Evolutionary conservation across 208 protist genomes (phyloP).

Genomic region (Strigomonas culicis): DNA sequence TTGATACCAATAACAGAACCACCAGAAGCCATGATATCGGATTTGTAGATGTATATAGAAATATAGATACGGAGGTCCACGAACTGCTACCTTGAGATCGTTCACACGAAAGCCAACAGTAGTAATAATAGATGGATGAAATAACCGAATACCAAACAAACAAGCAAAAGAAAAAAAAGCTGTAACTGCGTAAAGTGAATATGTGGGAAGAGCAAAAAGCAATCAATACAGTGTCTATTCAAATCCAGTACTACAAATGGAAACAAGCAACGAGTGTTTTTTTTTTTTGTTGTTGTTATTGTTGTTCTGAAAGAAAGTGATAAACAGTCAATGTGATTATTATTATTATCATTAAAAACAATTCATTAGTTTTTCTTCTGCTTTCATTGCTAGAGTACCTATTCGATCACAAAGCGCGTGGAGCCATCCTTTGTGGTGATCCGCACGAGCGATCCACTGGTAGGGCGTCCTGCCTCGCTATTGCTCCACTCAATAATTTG

Average conservation of each 20-base stretch:
- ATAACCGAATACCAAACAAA: too few species aligned
- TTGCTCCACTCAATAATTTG: slow-evolving; percentile 48
- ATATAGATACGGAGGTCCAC: not conserved
- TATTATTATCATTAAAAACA: not conserved
- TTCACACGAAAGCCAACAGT: not conserved
- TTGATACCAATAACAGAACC: slow-evolving; percentile 96
- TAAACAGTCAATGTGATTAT: not conserved
- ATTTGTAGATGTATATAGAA: too few species aligned
- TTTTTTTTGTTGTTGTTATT: not conserved
- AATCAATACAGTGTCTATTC: not conserved
- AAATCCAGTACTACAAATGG: not conserved
- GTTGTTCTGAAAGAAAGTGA: not conserved
- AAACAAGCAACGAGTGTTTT: not conserved
- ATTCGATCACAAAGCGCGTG: slow-evolving; percentile 13
- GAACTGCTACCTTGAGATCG: not conserved
- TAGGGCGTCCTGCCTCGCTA: slow-evolving; percentile 16
- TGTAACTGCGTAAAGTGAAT: slow-evolving; percentile 3
- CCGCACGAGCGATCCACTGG: slow-evolving; percentile 35
- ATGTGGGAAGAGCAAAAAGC: not conserved
- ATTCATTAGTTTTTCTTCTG: too few species aligned
- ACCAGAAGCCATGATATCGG: slow-evolving; percentile 90
- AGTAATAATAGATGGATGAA: too few species aligned
- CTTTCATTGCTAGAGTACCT: too few species aligned
- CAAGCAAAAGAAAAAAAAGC: slow-evolving; percentile 12
- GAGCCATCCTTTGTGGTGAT: slow-evolving; percentile 16